Evolutionary conservation across 2,329 filamentous ascomycete genomes (phyloP), one percentile per base, ranked within the genome.

Genomic region (Fusarium cyanostomum): DNA sequence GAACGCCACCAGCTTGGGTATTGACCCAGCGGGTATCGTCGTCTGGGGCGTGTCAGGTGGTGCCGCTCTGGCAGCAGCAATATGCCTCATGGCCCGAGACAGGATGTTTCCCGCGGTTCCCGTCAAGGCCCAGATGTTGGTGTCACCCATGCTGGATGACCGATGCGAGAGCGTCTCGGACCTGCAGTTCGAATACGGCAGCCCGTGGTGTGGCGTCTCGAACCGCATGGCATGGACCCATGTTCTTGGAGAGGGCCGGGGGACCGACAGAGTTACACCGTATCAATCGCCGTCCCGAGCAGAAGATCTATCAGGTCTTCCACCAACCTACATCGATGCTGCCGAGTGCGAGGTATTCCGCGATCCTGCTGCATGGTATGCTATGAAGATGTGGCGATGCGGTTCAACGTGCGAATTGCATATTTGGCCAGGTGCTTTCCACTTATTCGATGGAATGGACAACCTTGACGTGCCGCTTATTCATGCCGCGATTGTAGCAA

Each of bases 141-240:
- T 60, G 5, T 64, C 64, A 4, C 66, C 67, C n/a, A 61, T 70
- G 50, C 46, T 70, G 18, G 67, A 68, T 30, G 67, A 70, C 43
- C 56, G 63, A 2, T 66, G 61, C 30, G 41, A 61, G 3, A 64
- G 18, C 5, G 3, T 67, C 8, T 64, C 64, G 9, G 59, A 66
- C 34, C 46, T 56, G 38, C 66, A 70, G 38, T 68, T 67, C 28
- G 66, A 68, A 41, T 54, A 62, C 39, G 65, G 60, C 1, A 65
- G 56, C 35, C 63, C 65, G 5, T 18, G 15, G 66, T 58, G 59
- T 59, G 54, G 45, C 45, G 51, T 13, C 35, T 60, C 7, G 9
- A 68, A 60, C 35, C 60, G 56, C 30, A 61, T 48, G 31, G 52
- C 48, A 1, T 69, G 67, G 67, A 26, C 12, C n/a, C 56, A 56